These are phyloP conservation scores for Thelonectria blattea DNA, from an alignment of 2,329 filamentous ascomycete genomes.

Conservation along the genomic window DNA sequence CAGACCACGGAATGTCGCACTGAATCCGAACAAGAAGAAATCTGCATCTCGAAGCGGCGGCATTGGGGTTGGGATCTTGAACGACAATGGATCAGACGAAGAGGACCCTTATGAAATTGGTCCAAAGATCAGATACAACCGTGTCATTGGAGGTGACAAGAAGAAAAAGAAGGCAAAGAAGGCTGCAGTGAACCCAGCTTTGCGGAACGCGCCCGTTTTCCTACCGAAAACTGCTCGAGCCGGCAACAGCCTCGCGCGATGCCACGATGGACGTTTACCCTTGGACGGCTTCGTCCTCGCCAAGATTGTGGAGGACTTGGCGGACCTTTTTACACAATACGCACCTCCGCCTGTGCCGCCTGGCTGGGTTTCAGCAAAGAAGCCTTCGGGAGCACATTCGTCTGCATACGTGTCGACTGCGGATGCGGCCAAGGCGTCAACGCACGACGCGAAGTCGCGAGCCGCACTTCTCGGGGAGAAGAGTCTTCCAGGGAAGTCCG, in stretches of 20 bases:
- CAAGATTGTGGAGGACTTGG: conserved; percentile 51
- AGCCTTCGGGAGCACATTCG: conserved; percentile 18
- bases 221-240: conserved; percentile 62
- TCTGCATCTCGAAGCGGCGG: conserved; percentile 62
- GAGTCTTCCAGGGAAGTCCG: conserved; percentile 82
- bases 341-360: conserved; percentile 71
- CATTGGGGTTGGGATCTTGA: conserved; percentile 87
- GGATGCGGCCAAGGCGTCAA: conserved; percentile 79
- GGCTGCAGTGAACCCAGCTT: conserved; percentile 64
- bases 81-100: conserved; percentile 93
- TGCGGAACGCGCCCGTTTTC: conserved; percentile 75
- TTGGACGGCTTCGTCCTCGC: conserved; percentile 81
- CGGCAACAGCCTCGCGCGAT: conserved; percentile 58
- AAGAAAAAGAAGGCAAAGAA: conserved; percentile 74
- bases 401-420: conserved; percentile 67
- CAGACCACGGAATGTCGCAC: conserved; percentile 18
- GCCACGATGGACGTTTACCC: conserved; percentile 82
- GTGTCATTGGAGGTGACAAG: conserved; percentile 80
- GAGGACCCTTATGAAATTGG: conserved; percentile 94
- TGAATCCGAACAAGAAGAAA: conserved; percentile 55
- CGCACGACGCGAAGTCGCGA: conserved; percentile 75
- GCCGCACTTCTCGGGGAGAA: conserved; percentile 83
- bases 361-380: conserved; percentile 74
- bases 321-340: conserved; percentile 50
- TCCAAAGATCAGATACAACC: conserved; percentile 87